These are phyloP conservation scores for Aspergillus sclerotialis DNA, from an alignment of 2,329 filamentous ascomycete genomes.

Conservation along the genomic window DNA sequence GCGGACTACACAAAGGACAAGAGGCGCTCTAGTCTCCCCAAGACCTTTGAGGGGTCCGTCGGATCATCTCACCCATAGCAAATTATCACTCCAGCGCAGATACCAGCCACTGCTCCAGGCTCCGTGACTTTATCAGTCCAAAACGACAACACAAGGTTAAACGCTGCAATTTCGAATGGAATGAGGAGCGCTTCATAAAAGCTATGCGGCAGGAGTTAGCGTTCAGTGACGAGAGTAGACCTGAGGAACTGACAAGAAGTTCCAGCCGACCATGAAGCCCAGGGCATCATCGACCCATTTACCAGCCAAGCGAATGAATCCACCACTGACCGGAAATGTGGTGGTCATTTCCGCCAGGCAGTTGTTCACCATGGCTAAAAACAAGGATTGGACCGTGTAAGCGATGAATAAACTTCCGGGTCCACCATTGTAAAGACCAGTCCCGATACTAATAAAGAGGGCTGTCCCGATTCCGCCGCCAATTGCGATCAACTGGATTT, in stretches of 20 bases:
- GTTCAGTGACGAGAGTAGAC: not conserved
- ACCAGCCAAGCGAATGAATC: conserved; percentile 35
- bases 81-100: conserved; percentile 21
- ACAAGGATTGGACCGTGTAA: conserved; percentile 22
- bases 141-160: conserved; percentile 35
- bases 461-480: conserved; percentile 35
- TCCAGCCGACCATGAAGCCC: conserved; percentile 41
- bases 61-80: conserved; percentile 16
- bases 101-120: conserved; percentile 23
- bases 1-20: not conserved
- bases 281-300: conserved; percentile 42
- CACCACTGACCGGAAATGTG: conserved; percentile 35
- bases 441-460: conserved; percentile 34
- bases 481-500: conserved; percentile 28
- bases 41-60: not conserved
- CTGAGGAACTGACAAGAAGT: conserved; percentile 31
- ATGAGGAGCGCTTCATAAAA: conserved; percentile 36
- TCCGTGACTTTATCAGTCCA: conserved; percentile 29
- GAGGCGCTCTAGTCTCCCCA: not conserved
- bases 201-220: not conserved
- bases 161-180: conserved; percentile 37
- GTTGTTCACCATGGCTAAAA: conserved; percentile 32
- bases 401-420: conserved; percentile 32
- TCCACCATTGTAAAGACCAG: conserved; percentile 30
- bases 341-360: conserved; percentile 40